Base-by-base conservation (phyloP, 371 early-diverging fungal genomes). In the Rhizopus stolonifer region DNA sequence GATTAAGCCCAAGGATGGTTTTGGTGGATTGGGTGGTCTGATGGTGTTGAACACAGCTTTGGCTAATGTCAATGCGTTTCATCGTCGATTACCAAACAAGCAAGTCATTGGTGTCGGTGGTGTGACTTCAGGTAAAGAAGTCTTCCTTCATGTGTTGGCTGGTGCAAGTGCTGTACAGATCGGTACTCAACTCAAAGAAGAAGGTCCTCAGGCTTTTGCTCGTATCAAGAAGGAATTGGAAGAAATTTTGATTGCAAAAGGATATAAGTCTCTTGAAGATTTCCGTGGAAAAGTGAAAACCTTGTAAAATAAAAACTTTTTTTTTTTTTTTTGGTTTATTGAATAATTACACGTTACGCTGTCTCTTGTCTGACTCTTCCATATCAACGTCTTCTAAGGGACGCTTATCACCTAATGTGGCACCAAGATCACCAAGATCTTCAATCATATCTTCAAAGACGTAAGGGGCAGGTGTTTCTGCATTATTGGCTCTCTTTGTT, bases 231-330 rank as follows among this genome's bases (percentile, higher is more conserved):
- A 70, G 51, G 78, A 78, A 43, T 61, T 78, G 13, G 50, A 53
- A 15, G 78, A 74, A 18, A 72, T 78, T 39, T 74, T 78, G 78
- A 17, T 49, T 15, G 64, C 65, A 13, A 78, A 78, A 64, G 72
- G 70, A 10, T 78, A 78, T 40, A 67, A 60, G 40, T 63, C 65
- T 10, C 36, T 78, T 48, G 69, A 72, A 17, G 74, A 78, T 45
- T 78, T 78, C 70, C 68, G 74, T 58, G 78, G 78, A 54, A 78
- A 78, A 45, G 74, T 78, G 58, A 78, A 74, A 54, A 77, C 77
- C 14, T 58, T 73, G 61, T 77, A 77, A 72, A 36, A 42, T 40
- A 25, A 52, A 23, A 42, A 58, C 36, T n/a, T 15, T 36, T 36
- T 36, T 11, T n/a, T n/a, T n/a, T n/a, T n/a, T n/a, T n/a, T n/a